A percentile compares a stretch with the other conserved stretches of the same genome.
phyloP scores from a whole-genome alignment of 148 eudicot genomes.

The Cornus florida region DNA sequence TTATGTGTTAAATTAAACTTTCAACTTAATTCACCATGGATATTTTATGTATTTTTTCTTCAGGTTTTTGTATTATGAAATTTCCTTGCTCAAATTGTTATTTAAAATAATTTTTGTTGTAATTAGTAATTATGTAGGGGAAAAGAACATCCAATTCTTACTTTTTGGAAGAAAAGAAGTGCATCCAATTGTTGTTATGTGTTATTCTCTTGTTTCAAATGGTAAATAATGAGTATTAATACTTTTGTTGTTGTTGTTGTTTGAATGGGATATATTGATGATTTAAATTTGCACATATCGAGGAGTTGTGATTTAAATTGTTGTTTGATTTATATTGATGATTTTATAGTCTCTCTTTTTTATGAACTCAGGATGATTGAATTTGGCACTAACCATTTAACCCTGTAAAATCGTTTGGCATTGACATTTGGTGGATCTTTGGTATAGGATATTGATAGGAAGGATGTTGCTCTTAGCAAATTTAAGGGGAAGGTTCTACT shows the following conservation, averaged over 20 bases:
- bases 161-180: background rate
- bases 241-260: background rate
- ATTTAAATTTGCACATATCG: background rate
- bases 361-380: background rate
- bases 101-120: background rate
- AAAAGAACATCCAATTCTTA: too few relatives aligned
- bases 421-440: slow-evolving; percentile 17
- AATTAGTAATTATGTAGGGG: background rate
- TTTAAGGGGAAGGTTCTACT: slow-evolving; percentile 81
- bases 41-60: too few relatives aligned
- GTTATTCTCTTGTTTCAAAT: background rate
- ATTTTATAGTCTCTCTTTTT: background rate
- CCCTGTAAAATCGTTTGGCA: background rate
- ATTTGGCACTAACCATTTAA: background rate
- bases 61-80: too few relatives aligned
- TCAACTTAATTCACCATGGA: too few relatives aligned
- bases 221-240: background rate
- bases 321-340: background rate
- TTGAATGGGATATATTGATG: background rate
- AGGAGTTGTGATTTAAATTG: background rate
- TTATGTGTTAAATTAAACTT: too few relatives aligned
- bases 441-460: slow-evolving; percentile 80
- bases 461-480: slow-evolving; percentile 70
- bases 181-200: background rate
- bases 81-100: background rate